Conservation (phyloP, 495 filamentous ascomycete species). For the Tuber indicum region DNA sequence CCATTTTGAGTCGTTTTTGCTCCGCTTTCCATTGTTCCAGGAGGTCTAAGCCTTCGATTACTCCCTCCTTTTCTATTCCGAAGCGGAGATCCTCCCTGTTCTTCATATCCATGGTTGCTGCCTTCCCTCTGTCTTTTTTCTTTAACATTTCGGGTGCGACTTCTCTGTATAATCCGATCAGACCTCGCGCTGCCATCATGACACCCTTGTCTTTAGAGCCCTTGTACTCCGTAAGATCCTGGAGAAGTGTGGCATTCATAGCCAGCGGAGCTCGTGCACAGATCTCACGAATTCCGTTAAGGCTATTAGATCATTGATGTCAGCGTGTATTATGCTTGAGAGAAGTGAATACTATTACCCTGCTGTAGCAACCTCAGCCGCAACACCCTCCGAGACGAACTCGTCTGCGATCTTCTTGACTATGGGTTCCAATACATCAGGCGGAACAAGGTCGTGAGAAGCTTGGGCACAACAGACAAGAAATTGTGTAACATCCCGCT, state of each 20-base stretch:
- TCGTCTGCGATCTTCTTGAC: slow-evolving; percentile 95
- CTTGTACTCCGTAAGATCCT: slow-evolving; percentile 91
- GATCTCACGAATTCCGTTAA: slow-evolving; percentile 92
- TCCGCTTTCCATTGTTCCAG: slow-evolving; percentile 91
- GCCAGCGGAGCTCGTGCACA: slow-evolving; percentile 86
- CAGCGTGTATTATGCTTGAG: slow-evolving; percentile 1
- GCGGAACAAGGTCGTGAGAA: slow-evolving; percentile 83
- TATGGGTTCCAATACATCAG: slow-evolving; percentile 85
- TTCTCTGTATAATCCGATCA: slow-evolving; percentile 84
- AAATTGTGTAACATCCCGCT: slow-evolving; percentile 89
- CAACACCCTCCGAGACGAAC: slow-evolving; percentile 92
- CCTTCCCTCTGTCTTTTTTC: slow-evolving; percentile 85
- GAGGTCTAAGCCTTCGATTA: slow-evolving; percentile 87
- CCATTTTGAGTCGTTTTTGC: slow-evolving; percentile 63
- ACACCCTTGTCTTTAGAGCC: slow-evolving; percentile 97
- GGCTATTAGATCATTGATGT: slow-evolving; percentile 29
- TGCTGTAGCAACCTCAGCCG: slow-evolving; percentile 81
- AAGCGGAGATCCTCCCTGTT: slow-evolving; percentile 55
- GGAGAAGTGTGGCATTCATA: slow-evolving; percentile 91
- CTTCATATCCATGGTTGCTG: slow-evolving; percentile 75
- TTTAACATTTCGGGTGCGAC: slow-evolving; percentile 81
- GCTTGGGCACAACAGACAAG: slow-evolving; percentile 87
- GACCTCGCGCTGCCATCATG: slow-evolving; percentile 89
- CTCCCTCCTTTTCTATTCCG: slow-evolving; percentile 69
- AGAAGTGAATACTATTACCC: slow-evolving; percentile 46